Evolutionary conservation across 2,329 filamentous ascomycete genomes (phyloP), one percentile per base, ranked within the genome.

Genomic region (Mycogone perniciosa): DNA sequence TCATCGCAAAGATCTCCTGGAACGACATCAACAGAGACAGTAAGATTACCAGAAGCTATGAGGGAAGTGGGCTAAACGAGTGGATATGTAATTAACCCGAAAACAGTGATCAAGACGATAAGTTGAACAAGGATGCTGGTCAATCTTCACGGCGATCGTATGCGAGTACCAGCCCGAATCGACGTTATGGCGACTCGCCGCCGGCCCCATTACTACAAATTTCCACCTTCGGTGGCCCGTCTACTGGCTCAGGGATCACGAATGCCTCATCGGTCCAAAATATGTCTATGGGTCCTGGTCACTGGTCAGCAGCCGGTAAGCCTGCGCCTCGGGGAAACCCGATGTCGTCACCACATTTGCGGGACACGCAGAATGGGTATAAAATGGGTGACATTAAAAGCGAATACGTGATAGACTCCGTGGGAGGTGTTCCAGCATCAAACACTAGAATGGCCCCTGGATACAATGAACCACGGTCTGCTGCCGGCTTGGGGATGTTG

Each of bases 1-100:
- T 55, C 75, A 82, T 56, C 74, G 81, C 48, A 72, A 75, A 42
- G 81, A 85, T 61, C 66, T 85, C 8, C 69, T 84, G 13, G 71
- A 76, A n/a, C 76, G 81, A 35, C 81, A 85, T 58, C 57, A 66
- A n/a, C 66, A 67, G 49, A 64, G 62, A 58, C 67, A 70, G 68
- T 70, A 63, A 57, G 67, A 59, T 4, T 26, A 13, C 31, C 34
- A 10, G 11, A 29, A 4, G 20, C 20, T 20, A 20, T 3, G 20
- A 20, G 29, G 29, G 30, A 20, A 10, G 33, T 38, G 27, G 20
- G 27, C 29, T 13, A 27, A 45, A 10, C 13, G 11, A 29, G 43
- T 10, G n/a, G 43, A 34, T 44, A 20, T n/a, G 20, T 20, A 20
- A 27, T 13, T 27, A 48, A 6, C 29, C 31, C 45, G 35, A 42